Evolutionary conservation across 139 green algal genomes (phyloP).

Genomic region (Tetradesmus lagerheimii): DNA sequence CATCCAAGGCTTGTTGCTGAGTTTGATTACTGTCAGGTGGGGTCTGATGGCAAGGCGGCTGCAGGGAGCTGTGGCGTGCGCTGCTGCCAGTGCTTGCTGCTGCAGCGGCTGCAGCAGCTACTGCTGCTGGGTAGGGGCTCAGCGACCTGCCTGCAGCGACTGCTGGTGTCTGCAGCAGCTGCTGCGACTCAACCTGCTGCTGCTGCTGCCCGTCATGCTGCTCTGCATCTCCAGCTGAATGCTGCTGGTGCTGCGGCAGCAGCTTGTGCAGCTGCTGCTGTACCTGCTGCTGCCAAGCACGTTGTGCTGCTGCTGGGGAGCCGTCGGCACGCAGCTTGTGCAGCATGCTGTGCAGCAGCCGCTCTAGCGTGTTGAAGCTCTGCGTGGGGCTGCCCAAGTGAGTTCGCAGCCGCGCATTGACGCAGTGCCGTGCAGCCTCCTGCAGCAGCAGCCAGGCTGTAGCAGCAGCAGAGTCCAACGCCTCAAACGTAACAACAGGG

Average conservation of each 20-base stretch:
- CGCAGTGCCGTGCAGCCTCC: constrained; percentile 64
- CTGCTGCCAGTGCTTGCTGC: background rate
- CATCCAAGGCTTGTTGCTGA: background rate
- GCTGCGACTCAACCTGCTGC: constrained; percentile 26
- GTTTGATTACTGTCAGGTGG: background rate
- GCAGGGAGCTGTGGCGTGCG: background rate
- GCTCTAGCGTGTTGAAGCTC: constrained; percentile 79
- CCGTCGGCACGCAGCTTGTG: constrained; percentile 1
- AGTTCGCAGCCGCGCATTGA: constrained; percentile 68
- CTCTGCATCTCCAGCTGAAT: background rate
- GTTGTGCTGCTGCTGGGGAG: background rate
- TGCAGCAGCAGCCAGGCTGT: constrained; percentile 62
- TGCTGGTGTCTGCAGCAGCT: constrained; percentile 32
- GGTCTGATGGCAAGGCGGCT: background rate
- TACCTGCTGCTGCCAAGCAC: constrained; percentile 12
- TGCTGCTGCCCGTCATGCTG: constrained; percentile 20
- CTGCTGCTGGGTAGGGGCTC: background rate
- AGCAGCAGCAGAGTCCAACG: background rate
- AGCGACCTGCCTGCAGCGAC: background rate
- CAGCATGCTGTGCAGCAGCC: constrained; percentile 55
- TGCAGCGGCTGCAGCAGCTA: background rate
- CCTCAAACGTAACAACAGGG: background rate
- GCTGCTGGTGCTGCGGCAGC: constrained; percentile 46
- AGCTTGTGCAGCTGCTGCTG: constrained; percentile 12
- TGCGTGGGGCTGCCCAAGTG: constrained; percentile 79